Evolutionary conservation across 306 rosid genomes (phyloP).

Genomic region (Quercus engelmannii): DNA sequence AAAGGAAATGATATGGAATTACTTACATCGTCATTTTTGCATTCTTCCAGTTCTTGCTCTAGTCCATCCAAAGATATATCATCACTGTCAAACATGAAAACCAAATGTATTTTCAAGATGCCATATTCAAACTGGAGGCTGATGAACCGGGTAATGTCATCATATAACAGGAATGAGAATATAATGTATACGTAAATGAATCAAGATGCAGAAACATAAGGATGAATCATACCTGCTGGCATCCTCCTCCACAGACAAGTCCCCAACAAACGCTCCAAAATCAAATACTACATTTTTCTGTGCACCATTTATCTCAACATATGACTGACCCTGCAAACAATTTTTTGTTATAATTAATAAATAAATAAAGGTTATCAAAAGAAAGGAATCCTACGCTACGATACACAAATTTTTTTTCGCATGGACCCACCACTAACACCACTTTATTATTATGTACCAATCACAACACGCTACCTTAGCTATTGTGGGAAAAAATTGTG

Average conservation of each 20-base stretch:
- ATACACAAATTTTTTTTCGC: no score
- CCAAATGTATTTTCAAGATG: not conserved
- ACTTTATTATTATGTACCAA: no score
- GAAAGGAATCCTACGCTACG: no score
- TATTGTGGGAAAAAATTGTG: no score
- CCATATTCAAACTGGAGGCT: not conserved
- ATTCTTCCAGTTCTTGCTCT: constrained; percentile 90
- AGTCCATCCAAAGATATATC: constrained; percentile 89
- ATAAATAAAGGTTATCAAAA: no score
- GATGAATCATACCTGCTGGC: constrained; percentile 45
- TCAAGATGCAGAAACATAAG: not conserved
- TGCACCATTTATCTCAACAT: constrained; percentile 30
- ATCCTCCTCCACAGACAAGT: constrained; percentile 75
- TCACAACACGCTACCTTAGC: no score
- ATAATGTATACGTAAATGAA: not conserved
- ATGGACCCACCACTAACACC: no score
- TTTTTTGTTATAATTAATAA: no score
- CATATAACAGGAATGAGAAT: not conserved
- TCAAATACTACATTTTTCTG: constrained; percentile 46
- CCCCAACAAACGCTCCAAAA: constrained; percentile 85
- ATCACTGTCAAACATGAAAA: constrained; percentile 44
- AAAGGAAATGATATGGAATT: not conserved
- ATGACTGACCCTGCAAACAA: constrained; percentile 39
- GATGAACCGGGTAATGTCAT: not conserved
- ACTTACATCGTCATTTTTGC: constrained; percentile 75